Evolutionary conservation across 129 eudicot genomes (phyloP).

Genomic region (Helichrysum umbraculigerum): DNA sequence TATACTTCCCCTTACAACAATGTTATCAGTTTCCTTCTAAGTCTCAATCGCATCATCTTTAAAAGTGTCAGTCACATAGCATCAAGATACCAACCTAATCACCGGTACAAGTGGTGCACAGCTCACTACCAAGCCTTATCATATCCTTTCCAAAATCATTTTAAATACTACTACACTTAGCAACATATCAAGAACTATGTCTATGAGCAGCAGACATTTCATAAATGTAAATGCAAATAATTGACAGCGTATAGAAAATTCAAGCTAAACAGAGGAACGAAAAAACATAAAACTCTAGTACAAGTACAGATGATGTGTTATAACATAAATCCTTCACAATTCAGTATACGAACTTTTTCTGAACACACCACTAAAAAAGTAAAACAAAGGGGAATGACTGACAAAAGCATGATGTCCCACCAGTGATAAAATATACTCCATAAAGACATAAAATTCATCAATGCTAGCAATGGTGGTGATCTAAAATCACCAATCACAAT

Average conservation of each 20-base stretch:
- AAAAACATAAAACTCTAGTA: background rate
- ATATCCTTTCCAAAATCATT: conserved; percentile 10
- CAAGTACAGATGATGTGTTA: conserved; percentile 11
- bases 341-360: conserved; percentile 3
- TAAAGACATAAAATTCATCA: conserved; percentile 23
- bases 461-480: conserved; percentile 7
- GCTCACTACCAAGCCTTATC: conserved; percentile 6
- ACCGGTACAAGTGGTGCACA: conserved; percentile 5
- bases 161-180: background rate
- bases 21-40: background rate
- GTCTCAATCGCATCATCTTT: background rate
- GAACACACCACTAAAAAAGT: conserved; percentile 9
- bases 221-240: conserved; percentile 13
- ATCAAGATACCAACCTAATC: background rate
- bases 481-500: conserved; percentile 25
- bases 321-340: conserved; percentile 7
- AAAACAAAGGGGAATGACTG: conserved; percentile 13
- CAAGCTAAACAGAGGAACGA: conserved; percentile 5
- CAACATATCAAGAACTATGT: background rate
- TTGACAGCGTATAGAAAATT: background rate
- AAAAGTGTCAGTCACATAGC: background rate
- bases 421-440: conserved; percentile 7
- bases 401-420: conserved; percentile 29
- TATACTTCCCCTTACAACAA: background rate
- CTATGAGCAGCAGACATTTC: background rate